Base-by-base conservation (phyloP, 2,329 filamentous ascomycete species). In the Xylaria polymorpha region DNA sequence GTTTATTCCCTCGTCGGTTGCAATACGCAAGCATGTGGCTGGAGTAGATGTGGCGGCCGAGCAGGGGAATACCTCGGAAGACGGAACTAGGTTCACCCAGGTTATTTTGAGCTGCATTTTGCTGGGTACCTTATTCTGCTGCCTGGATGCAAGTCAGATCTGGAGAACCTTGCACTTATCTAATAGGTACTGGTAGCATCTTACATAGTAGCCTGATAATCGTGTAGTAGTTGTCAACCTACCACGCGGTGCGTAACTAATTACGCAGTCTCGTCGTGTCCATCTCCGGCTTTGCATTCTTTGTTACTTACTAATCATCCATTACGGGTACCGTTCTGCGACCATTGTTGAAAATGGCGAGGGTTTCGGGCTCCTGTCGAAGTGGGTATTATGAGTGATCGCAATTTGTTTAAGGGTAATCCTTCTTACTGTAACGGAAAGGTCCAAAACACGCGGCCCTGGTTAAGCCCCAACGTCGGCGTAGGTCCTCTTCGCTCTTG, bases 371-470 rank as follows among this genome's bases (percentile, higher is more conserved):
- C 12, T 50, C 50, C 41, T 56, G 50, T 61, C n/a, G 32, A 55
- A 66, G 66, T 68, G 66, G 66, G 61, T 68, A 60, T 69, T 43
- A 20, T 32, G 59, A 69, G 41, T 61, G 62, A 66, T 69, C 56
- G 32, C 62, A 66, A 66, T 66, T 58, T 69, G 43, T 39, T 35
- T 61, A n/a, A 29, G 57, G 32, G 32, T 29, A 25, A 56, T 61
- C 37, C 48, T 57, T 25, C 56, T 68, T 57, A 65, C 61, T 68
- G 66, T 66, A 66, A n/a, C 43, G 50, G 66, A 65, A 58, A 60
- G 29, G 37, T 25, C 37, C 10, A 63, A 57, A 44, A 55, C n/a
- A 32, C 18, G 37, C 50, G 44, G 39, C 25, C 59, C 51, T 35
- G 59, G 29, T 55, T 4, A 14, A 62, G 2, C n/a, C 39, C 37